Conservation (phyloP, 2,329 filamentous ascomycete genomes). For the Alternaria gaisen region DNA sequence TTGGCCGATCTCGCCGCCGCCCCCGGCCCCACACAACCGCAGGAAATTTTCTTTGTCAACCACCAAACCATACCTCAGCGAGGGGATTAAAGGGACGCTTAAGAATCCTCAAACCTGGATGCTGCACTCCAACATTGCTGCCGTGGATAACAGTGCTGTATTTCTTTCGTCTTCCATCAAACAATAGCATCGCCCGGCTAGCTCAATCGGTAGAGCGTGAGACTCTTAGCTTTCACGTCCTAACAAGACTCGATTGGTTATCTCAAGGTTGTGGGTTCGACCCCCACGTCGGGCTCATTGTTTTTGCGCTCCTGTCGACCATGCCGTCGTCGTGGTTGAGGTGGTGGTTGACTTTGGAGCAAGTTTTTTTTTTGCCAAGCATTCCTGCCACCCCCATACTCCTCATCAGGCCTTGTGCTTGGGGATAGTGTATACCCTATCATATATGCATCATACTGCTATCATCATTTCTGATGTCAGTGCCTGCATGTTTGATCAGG, state of each 20-base stretch:
- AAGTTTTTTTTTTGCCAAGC: not conserved
- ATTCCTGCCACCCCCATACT: not conserved
- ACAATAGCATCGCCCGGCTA: constrained; percentile 24
- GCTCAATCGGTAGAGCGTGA: constrained; percentile 54
- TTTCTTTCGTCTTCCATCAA: not conserved
- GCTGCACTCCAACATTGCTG: fast-evolving
- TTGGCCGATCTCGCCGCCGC: constrained; percentile 13
- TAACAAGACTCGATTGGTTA: constrained; percentile 20
- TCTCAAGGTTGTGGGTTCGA: constrained; percentile 29
- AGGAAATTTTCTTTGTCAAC: constrained; percentile 7
- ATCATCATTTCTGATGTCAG: not conserved
- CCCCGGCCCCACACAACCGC: constrained; percentile 10
- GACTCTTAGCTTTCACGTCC: constrained; percentile 45
- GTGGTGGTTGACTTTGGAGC: not conserved
- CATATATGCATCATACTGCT: not conserved
- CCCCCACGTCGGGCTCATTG: constrained; percentile 21
- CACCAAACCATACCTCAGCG: not conserved
- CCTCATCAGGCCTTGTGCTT: no score
- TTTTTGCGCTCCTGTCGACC: not conserved
- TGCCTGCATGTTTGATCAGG: not conserved
- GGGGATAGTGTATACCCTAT: not conserved
- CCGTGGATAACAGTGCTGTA: not conserved
- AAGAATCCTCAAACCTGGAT: no score
- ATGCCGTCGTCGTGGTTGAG: not conserved
- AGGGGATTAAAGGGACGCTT: not conserved